phyloP scores from a whole-genome alignment of 2,329 filamentous ascomycete genomes.

The Hymenoscyphus albidus region DNA sequence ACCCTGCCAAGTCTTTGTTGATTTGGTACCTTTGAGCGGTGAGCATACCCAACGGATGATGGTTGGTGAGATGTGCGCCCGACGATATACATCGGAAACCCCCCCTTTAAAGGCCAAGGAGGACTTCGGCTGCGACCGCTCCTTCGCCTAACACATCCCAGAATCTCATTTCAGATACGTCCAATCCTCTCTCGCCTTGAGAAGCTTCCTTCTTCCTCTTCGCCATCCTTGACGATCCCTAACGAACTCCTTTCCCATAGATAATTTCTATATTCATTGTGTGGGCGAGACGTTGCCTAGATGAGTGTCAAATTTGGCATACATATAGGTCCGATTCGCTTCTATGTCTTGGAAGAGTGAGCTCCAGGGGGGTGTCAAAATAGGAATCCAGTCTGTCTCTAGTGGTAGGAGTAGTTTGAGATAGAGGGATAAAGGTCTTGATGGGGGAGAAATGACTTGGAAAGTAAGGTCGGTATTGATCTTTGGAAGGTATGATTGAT shows the following conservation, averaged over 20 bases:
- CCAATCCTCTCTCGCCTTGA: not conserved
- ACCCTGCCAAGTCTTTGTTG: not conserved
- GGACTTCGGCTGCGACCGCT: not conserved
- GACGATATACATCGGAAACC: too few relatives aligned
- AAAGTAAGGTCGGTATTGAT: not conserved
- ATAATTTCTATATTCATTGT: not conserved
- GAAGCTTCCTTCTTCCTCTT: not conserved
- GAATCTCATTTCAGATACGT: not conserved
- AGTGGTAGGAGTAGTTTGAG: not conserved
- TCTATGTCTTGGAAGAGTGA: not conserved
- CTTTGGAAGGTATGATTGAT: not conserved
- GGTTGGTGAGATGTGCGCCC: too few relatives aligned
- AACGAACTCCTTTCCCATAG: not conserved
- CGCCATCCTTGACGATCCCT: not conserved
- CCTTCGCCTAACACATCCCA: not conserved
- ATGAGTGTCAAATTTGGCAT: not conserved
- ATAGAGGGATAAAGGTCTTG: too few relatives aligned
- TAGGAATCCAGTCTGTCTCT: not conserved
- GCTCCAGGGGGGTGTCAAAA: not conserved
- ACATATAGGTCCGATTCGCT: not conserved
- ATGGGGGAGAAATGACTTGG: not conserved
- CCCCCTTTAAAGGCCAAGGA: not conserved
- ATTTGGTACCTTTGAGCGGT: not conserved
- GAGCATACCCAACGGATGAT: too few relatives aligned
- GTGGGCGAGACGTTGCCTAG: not conserved